A percentile compares a stretch with the other conserved stretches of the same genome.
These are phyloP conservation scores for Leccinum fuscescens DNA, from an alignment of 1,284 basidiomycete species.

Conservation along the genomic window DNA sequence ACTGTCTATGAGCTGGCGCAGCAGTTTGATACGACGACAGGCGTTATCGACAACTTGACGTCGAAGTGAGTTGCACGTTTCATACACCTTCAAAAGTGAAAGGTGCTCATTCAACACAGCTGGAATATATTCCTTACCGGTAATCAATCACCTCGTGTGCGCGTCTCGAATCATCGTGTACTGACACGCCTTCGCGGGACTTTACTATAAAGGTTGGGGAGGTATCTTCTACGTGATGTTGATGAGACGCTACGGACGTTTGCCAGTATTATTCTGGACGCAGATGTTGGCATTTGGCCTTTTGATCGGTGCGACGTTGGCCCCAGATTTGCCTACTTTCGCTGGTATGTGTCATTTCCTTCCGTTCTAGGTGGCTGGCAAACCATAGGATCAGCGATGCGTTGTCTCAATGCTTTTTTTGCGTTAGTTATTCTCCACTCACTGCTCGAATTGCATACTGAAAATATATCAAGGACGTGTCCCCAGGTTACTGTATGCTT, in stretches of 20 bases:
- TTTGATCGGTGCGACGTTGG: conserved; percentile 51
- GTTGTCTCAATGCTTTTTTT: conserved; percentile 70
- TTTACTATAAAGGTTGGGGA: conserved; percentile 44
- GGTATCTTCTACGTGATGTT: conserved; percentile 54
- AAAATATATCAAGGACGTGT: conserved; percentile 44
- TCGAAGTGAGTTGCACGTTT: conserved; percentile 40
- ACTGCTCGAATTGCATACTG: conserved; percentile 7
- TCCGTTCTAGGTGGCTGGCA: neutral
- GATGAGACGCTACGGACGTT: conserved; percentile 53
- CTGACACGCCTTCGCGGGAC: conserved; percentile 2
- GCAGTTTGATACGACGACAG: conserved; percentile 51
- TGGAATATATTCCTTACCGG: conserved; percentile 60
- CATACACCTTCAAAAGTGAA: neutral
- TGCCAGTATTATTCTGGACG: conserved; percentile 60
- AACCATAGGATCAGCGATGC: conserved; percentile 48
- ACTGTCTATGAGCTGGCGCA: conserved; percentile 49
- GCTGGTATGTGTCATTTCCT: conserved; percentile 33
- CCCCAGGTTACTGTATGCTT: conserved; percentile 65
- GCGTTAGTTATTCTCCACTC: conserved; percentile 40
- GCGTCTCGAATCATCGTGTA: neutral
- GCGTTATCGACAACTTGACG: conserved; percentile 53
- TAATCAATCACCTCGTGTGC: conserved; percentile 14
- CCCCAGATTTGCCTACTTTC: conserved; percentile 49
- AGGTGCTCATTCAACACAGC: conserved; percentile 28
- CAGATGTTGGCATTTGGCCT: conserved; percentile 49